Evolutionary conservation across 192 early-diverging fungal genomes (phyloP), one percentile per base, ranked within the genome.

Genomic region (Umbelopsis sp.): DNA sequence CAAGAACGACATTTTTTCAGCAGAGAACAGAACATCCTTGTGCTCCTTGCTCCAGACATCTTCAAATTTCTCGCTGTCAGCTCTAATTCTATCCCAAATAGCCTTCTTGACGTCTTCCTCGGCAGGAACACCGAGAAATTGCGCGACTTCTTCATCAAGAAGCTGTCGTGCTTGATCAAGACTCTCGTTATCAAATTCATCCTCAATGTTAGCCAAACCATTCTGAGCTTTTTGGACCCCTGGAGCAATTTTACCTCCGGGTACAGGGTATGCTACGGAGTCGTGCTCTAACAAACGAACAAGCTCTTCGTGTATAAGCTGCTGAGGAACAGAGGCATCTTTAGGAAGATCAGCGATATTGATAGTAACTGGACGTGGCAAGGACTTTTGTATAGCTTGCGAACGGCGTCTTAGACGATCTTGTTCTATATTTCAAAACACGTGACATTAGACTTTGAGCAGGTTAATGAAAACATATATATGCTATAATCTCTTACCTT

Each of bases 251-350:
- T 84, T 79, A 61, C 86, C 86, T 23, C 90, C 88, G 0, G 87
- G 83, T 0, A 89, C 85, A 15, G 94, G 95, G 67, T 92, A 83
- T 51, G 85, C 82, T 18, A 81, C 76, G 2, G 91, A 88, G 72
- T 98, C 96, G 73, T 91, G 78, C 16, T 81, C 71, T 18, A 96
- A 69, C 64, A 96, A 72, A 1, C 78, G 53, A n/a, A 83, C 82
- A 78, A 95, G 87, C 75, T 98, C 96, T 35, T 85, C 69, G 51
- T 83, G 77, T 33, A 98, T 83, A 74, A 95, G 66, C 2, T 71
- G 61, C 44, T 90, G 83, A 10, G 87, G 82, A 16, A 82, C 72
- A 11, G 49, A 64, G 13, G 75, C 49, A 23, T 83, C 75, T 12
- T 67, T 25, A 22, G 78, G 64, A 12, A 81, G 69, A 3, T 67